Conservation (phyloP, 495 filamentous ascomycete species). For the Xylaria telfairii region DNA sequence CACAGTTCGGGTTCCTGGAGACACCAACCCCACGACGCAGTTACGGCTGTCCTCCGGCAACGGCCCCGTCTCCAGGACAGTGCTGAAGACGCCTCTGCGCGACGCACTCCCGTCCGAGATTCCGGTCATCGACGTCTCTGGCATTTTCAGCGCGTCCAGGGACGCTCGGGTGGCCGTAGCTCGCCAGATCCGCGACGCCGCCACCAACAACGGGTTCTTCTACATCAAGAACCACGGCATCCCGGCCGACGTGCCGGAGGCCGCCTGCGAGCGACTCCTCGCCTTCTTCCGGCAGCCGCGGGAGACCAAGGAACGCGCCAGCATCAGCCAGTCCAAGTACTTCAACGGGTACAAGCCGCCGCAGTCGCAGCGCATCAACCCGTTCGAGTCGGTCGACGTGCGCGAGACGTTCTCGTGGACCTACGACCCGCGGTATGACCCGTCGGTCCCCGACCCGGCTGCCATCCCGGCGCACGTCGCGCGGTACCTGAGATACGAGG, state of each 20-base stretch:
- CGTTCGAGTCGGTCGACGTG: slow-evolving; percentile 39
- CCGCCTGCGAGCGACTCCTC: slow-evolving; percentile 36
- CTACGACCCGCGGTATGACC: slow-evolving; percentile 56
- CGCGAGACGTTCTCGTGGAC: slow-evolving; percentile 51
- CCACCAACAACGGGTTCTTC: slow-evolving; percentile 54
- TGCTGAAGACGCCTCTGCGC: slow-evolving; percentile 45
- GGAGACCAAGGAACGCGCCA: slow-evolving; percentile 48
- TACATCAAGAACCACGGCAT: slow-evolving; percentile 61
- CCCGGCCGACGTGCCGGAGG: slow-evolving; percentile 42
- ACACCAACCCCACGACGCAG: slow-evolving; percentile 29
- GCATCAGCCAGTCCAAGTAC: slow-evolving; percentile 30
- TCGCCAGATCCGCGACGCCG: slow-evolving; percentile 47
- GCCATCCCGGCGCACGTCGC: slow-evolving; percentile 40
- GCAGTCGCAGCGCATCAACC: slow-evolving; percentile 39
- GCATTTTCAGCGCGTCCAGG: slow-evolving; percentile 43
- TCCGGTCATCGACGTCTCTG: slow-evolving; percentile 53
- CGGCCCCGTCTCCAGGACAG: slow-evolving; percentile 45
- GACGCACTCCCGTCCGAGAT: slow-evolving; percentile 56
- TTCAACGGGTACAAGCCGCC: slow-evolving; percentile 36
- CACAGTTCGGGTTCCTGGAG: not conserved
- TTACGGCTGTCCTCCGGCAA: slow-evolving; percentile 49
- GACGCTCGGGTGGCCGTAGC: slow-evolving; percentile 45
- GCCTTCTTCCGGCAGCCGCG: slow-evolving; percentile 54
- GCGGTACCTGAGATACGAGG: slow-evolving; percentile 40
- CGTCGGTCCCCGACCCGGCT: slow-evolving; percentile 39